Evolutionary conservation across 2,329 filamentous ascomycete species (phyloP).

Genomic region (Colletotrichum eleusines): DNA sequence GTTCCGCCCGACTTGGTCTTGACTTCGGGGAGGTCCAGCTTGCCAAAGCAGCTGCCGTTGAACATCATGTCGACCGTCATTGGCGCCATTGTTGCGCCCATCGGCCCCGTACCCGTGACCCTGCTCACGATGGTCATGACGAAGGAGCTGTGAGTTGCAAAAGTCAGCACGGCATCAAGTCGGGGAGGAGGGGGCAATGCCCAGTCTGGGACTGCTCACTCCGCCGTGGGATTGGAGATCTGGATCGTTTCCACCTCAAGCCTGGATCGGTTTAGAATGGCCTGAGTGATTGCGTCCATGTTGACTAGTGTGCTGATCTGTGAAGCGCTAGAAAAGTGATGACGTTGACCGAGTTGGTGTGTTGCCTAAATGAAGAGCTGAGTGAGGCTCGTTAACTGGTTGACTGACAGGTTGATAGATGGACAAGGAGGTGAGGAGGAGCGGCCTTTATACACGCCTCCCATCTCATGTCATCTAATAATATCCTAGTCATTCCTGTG

Average conservation of each 20-base stretch:
- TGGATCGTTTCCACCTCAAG: constrained; percentile 48
- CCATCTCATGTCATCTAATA: constrained; percentile 20
- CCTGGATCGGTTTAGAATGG: constrained; percentile 46
- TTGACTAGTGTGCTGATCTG: constrained; percentile 25
- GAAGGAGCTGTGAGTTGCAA: constrained; percentile 46
- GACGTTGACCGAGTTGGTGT: constrained; percentile 20
- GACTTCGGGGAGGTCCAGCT: constrained; percentile 48
- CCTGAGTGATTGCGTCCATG: constrained; percentile 48
- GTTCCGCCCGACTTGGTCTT: constrained; percentile 47
- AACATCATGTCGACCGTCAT: constrained; percentile 49
- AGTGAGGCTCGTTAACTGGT: not conserved
- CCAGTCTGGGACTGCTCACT: constrained; percentile 46
- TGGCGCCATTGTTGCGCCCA: constrained; percentile 48
- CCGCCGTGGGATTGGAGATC: constrained; percentile 48
- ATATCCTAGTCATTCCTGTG: constrained; percentile 27
- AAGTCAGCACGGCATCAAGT: constrained; percentile 7
- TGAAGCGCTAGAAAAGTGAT: constrained; percentile 20
- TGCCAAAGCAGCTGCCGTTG: constrained; percentile 48
- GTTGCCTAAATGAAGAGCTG: constrained; percentile 18
- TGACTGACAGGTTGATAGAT: not conserved
- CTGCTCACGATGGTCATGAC: constrained; percentile 47
- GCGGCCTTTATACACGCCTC: constrained; percentile 28
- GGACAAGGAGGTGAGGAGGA: not conserved
- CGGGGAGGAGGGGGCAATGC: too few species aligned
- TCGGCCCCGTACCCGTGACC: constrained; percentile 48